Evolutionary conservation across 2,329 filamentous ascomycete genomes (phyloP), one percentile per base, ranked within the genome.

Genomic region (Stachybotrys echinatus): DNA sequence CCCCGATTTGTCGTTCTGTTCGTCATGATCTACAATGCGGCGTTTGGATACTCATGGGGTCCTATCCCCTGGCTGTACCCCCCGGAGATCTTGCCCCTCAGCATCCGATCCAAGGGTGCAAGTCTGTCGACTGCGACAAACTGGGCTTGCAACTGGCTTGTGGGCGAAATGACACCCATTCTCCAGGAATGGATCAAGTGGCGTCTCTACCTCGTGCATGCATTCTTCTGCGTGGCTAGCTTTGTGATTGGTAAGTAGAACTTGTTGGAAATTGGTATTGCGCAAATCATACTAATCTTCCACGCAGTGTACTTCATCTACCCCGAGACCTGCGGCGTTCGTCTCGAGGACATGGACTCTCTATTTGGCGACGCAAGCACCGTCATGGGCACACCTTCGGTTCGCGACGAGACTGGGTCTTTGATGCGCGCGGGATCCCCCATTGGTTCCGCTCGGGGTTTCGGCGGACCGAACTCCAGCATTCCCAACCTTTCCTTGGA

Each of bases 41-140:
- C 94, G 7, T 99, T 97, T 66, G 94, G 94, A 45, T 95, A 92
- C 64, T 83, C 80, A 17, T 99, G 94, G 94, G 94, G 94, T 18
- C 94, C 94, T 1, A 95, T 99, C 54, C 94, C 94, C 8, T 99
- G 94, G 94, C 76, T 99, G 17, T 97, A 97, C 67, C 94, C 94
- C 14, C 94, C 94, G n/a, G 94, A 99, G 77, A 99, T 99, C 54
- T 77, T 99, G 42, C 94, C 94, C 5, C 77, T 99, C 53, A 96
- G 91, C 74, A 96, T 97, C 65, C 86, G 94, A 61, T 95, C 92
- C 52, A 97, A 97, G 76, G 94, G 94, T 53, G 92, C 94, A 48
- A 96, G 91, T 79, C 72, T 99, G 66, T 96, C 92, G 53, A 97
- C 94, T 2, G 94, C 94, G 18, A 86, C 92, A 27, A 99, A 99